Percentiles rank a stretch among this genome's conserved stretches.
Evolutionary conservation across 1,139 yeast species (phyloP).

Genomic region (Debaryomyces coudertii): DNA sequence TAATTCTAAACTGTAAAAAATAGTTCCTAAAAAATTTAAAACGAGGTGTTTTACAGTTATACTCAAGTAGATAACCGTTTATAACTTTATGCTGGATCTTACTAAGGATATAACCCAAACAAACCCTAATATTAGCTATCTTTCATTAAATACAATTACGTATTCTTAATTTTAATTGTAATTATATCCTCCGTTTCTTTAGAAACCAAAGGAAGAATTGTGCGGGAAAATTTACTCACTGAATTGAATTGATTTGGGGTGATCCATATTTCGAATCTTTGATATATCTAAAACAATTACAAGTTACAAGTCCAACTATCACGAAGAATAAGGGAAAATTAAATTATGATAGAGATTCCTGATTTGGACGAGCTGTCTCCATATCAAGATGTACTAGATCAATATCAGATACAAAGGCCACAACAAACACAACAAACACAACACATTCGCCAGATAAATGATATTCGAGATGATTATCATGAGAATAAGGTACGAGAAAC

Average conservation of each 20-base stretch:
- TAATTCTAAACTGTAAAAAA: slow-evolving; percentile 9
- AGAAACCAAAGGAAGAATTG: neutral
- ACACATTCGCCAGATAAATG: slow-evolving; percentile 11
- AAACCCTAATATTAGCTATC: neutral
- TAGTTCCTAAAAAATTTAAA: neutral
- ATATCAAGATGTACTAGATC: slow-evolving; percentile 9
- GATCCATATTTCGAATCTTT: slow-evolving; percentile 6
- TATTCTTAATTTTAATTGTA: neutral
- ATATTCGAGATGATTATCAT: neutral
- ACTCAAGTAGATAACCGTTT: neutral
- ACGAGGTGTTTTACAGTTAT: neutral
- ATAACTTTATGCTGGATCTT: neutral
- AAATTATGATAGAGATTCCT: slow-evolving; percentile 45
- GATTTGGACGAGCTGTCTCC: slow-evolving; percentile 35
- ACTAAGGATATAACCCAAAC: neutral
- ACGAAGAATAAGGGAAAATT: neutral
- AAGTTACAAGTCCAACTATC: neutral
- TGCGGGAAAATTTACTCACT: slow-evolving; percentile 2
- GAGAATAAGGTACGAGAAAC: too few relatives aligned
- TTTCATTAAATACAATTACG: neutral
- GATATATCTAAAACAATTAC: neutral
- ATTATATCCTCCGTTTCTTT: neutral
- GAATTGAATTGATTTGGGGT: slow-evolving; percentile 2
- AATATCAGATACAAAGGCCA: slow-evolving; percentile 12
- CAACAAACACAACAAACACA: slow-evolving; percentile 17